Evolutionary conservation across 495 filamentous ascomycete species (phyloP), one percentile per base, ranked within the genome.

Genomic region (Aspergillus funiculosus): DNA sequence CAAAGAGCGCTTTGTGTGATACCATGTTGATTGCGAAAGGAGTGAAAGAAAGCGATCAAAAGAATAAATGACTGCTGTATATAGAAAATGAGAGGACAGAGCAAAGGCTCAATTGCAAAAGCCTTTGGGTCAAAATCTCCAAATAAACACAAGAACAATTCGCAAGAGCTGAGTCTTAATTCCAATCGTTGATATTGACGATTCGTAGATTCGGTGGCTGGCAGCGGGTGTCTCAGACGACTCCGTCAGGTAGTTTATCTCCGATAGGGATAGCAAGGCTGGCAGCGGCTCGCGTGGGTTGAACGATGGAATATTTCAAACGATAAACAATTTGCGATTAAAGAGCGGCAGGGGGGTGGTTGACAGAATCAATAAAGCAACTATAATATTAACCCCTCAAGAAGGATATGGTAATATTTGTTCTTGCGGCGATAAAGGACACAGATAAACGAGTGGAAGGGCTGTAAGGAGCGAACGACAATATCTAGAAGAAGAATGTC

Each of bases 381-480:
- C 62, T 55, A 46, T 48, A 43, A 38, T 31, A 39, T 43, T 29
- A 35, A 20, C 32, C 46, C 27, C 25, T 20, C 9, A 41, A 43
- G n/a, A n/a, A n/a, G n/a, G n/a, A n/a, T n/a, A n/a, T n/a, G n/a
- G n/a, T n/a, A n/a, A n/a, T n/a, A n/a, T n/a, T n/a, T n/a, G n/a
- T n/a, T n/a, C n/a, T n/a, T n/a, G n/a, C n/a, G n/a, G 31, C 30
- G 43, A 49, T 45, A 46, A 64, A n/a, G n/a, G 48, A 46, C 43
- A 27, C 17, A 25, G 35, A 39, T 48, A 48, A 53, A 57, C 54
- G 62, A 64, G 50, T 57, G 64, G 62, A 51, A 52, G 46, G 52
- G 57, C 61, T 45, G 67, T 65, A 68, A 68, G 65, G 67, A 68
- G 63, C 54, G 67, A 68, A 49, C 51, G 63, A 66, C 53, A 48